Evolutionary conservation across 106 monocot genomes (phyloP).

Genomic region (Acorus gramineus): DNA sequence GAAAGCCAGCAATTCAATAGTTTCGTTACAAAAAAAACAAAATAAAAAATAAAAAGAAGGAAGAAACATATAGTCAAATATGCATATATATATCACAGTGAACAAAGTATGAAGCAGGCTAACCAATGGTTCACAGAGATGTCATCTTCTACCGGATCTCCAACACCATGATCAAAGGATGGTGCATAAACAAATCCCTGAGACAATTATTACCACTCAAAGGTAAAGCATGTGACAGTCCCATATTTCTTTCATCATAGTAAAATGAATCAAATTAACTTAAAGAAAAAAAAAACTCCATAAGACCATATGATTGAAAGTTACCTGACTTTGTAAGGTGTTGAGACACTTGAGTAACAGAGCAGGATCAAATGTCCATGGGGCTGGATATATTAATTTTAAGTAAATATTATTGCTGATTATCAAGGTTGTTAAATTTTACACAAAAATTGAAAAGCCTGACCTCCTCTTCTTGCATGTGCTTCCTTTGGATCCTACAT

Average conservation of each 20-base stretch:
- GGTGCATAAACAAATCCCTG: constrained; percentile 82
- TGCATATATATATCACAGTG: no score
- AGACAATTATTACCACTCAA: neutral
- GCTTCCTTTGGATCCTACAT: constrained; percentile 87
- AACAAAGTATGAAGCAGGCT: constrained; percentile 9
- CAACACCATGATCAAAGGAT: constrained; percentile 99
- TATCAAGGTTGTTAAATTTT: no score
- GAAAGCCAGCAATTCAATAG: no score
- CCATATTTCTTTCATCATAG: no score
- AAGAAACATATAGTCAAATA: neutral
- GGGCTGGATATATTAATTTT: constrained; percentile 39
- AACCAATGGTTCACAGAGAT: constrained; percentile 53
- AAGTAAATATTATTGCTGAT: neutral
- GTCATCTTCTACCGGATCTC: constrained; percentile 92
- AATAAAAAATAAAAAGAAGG: neutral
- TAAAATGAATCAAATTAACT: neutral
- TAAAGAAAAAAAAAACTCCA: neutral
- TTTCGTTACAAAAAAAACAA: neutral
- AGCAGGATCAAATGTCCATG: constrained; percentile 83
- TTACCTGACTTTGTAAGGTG: constrained; percentile 42
- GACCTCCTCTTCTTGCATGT: constrained; percentile 98
- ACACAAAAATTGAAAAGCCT: neutral
- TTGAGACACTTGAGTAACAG: constrained; percentile 61
- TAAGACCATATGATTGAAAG: neutral
- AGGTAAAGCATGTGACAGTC: neutral